These are phyloP conservation scores for Saturnispora serradocipensis DNA, from an alignment of 805 yeast species.

Conservation along the genomic window DNA sequence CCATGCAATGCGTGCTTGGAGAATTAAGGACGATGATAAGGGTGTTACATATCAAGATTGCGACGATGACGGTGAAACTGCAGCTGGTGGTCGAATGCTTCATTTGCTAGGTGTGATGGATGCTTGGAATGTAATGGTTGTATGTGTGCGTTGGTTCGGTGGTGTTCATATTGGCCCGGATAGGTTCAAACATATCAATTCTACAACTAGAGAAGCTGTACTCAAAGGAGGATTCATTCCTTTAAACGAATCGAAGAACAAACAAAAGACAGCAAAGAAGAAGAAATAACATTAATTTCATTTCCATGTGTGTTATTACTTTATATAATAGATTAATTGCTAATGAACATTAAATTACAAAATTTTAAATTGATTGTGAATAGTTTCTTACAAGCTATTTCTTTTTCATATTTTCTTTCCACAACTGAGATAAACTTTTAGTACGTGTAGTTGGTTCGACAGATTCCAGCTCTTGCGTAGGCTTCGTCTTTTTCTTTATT, in stretches of 20 bases:
- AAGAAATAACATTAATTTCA: slow-evolving; percentile 7
- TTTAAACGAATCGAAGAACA: slow-evolving; percentile 16
- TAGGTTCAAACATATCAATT: slow-evolving; percentile 85
- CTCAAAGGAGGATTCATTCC: slow-evolving; percentile 47
- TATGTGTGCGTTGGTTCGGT: slow-evolving; percentile 88
- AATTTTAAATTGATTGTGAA: background rate
- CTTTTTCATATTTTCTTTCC: slow-evolving; percentile 11
- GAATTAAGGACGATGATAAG: slow-evolving; percentile 46
- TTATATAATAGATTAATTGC: background rate
- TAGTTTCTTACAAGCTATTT: background rate
- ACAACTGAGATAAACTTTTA: slow-evolving; percentile 9
- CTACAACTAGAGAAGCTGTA: slow-evolving; percentile 80
- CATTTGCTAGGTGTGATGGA: slow-evolving; percentile 71
- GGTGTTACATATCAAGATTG: slow-evolving; percentile 69
- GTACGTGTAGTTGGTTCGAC: slow-evolving; percentile 13
- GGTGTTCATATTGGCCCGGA: slow-evolving; percentile 90
- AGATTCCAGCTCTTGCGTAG: background rate
- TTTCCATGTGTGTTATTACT: background rate
- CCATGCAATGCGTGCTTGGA: slow-evolving; percentile 84
- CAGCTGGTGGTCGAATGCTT: slow-evolving; percentile 83
- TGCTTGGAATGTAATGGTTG: slow-evolving; percentile 76
- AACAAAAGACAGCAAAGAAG: slow-evolving; percentile 26
- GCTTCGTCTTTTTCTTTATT: slow-evolving; percentile 1
- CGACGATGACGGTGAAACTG: slow-evolving; percentile 96
- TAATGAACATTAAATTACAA: background rate